These are phyloP conservation scores for Phytopythium mirpurense DNA, from an alignment of 352 stramenopile genomes.

Conservation along the genomic window DNA sequence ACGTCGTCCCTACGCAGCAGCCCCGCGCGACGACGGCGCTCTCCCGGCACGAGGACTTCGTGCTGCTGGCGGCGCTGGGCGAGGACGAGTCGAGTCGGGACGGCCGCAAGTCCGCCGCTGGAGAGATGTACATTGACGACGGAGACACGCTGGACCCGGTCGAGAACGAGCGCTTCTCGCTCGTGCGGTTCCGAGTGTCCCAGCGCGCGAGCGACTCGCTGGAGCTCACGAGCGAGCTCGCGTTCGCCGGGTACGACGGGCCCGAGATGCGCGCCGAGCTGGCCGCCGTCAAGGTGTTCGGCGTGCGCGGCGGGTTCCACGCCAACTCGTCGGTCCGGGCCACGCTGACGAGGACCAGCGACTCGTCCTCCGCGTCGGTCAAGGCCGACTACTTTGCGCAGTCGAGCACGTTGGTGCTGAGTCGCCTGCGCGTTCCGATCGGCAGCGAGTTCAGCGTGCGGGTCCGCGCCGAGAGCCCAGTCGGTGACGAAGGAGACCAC, in stretches of 20 bases:
- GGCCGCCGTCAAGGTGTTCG: slow-evolving; percentile 48
- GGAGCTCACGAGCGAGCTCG: slow-evolving; percentile 29
- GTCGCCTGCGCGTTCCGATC: slow-evolving; percentile 33
- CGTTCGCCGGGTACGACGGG: slow-evolving; percentile 48
- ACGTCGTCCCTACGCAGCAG: slow-evolving; percentile 57
- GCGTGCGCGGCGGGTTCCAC: slow-evolving; percentile 36
- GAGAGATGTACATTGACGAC: slow-evolving; percentile 72
- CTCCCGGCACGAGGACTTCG: slow-evolving; percentile 49
- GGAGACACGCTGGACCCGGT: slow-evolving; percentile 65
- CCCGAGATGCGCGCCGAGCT: slow-evolving; percentile 63
- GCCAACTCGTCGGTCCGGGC: slow-evolving; percentile 55
- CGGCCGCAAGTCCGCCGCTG: slow-evolving; percentile 20
- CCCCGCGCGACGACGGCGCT: slow-evolving; percentile 47
- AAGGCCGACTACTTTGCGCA: slow-evolving; percentile 68
- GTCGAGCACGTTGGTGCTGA: slow-evolving; percentile 54
- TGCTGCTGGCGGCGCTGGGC: slow-evolving; percentile 47
- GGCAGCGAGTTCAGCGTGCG: slow-evolving; percentile 41
- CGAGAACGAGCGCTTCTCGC: slow-evolving; percentile 45
- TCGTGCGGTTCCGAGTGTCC: slow-evolving; percentile 34
- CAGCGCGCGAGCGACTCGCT: slow-evolving; percentile 32
- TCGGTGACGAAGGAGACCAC: not conserved
- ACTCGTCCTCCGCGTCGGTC: slow-evolving; percentile 8
- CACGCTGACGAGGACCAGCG: slow-evolving; percentile 11
- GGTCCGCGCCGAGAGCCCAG: slow-evolving; percentile 11
- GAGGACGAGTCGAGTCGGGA: not conserved